Evolutionary conservation across 208 protist genomes (phyloP).

Genomic region (Leishmania tarentolae): DNA sequence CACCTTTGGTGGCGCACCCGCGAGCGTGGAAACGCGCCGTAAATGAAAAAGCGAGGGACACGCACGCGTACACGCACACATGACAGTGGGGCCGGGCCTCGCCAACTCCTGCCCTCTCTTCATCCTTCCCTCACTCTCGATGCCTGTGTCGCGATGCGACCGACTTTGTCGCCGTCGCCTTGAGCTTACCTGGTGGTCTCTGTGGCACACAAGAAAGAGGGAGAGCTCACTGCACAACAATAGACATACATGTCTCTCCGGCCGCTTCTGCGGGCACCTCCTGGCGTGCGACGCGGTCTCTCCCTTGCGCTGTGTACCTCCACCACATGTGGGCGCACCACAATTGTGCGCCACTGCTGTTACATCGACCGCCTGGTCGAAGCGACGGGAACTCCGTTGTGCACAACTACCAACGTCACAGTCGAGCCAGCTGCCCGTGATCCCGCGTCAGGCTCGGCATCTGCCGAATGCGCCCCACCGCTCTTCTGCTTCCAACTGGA

Average conservation of each 20-base stretch:
- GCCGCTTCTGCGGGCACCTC: background rate
- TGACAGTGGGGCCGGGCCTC: background rate
- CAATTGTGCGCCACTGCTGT: background rate
- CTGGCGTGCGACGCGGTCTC: background rate
- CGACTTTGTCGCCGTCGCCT: background rate
- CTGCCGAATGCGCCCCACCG: background rate
- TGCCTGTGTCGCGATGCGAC: background rate
- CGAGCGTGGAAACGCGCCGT: background rate
- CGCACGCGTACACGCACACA: background rate
- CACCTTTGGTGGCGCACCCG: background rate
- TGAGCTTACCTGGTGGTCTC: background rate
- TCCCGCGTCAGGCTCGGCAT: background rate
- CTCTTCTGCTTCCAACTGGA: constrained; percentile 27
- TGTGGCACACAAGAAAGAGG: background rate
- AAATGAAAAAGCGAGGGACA: background rate
- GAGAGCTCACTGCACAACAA: background rate
- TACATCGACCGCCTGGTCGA: background rate
- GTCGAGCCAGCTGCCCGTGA: background rate
- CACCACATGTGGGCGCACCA: background rate
- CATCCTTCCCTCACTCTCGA: background rate
- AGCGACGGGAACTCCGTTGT: too few relatives aligned
- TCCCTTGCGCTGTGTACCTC: background rate
- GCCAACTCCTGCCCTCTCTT: background rate
- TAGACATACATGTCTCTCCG: background rate
- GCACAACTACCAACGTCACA: background rate